Percentiles rank a stretch among this genome's conserved stretches.
These are phyloP conservation scores for Syzygium jambos DNA, from an alignment of 345 rosid species.

Conservation along the genomic window DNA sequence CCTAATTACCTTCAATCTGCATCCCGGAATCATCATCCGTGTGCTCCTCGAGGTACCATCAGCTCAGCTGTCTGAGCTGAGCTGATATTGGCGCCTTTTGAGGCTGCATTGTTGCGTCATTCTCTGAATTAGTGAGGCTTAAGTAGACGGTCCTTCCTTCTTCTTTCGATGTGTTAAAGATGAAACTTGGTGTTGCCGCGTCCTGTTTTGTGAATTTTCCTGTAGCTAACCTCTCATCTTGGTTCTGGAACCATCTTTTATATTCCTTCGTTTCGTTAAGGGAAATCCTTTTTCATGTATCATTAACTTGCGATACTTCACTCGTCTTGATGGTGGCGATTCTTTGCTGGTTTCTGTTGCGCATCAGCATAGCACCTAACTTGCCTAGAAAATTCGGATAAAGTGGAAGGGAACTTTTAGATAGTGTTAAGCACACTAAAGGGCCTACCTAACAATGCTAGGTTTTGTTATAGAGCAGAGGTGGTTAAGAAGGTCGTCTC, in stretches of 20 bases:
- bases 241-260: neutral
- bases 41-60: neutral
- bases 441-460: neutral
- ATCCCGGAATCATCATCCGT: neutral
- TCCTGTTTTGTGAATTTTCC: neutral
- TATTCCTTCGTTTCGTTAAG: neutral
- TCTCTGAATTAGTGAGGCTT: neutral
- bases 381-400: neutral
- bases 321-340: neutral
- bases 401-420: neutral
- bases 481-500: neutral
- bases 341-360: neutral
- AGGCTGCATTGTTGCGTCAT: neutral
- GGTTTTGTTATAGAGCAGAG: neutral
- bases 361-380: neutral
- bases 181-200: neutral
- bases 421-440: neutral
- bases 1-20: neutral
- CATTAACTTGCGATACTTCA: neutral
- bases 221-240: neutral
- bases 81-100: neutral
- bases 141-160: neutral
- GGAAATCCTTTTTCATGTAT: neutral
- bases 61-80: neutral
- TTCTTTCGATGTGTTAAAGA: neutral